A percentile compares a stretch with the other conserved stretches of the same genome.
phyloP scores from a whole-genome alignment of 2,329 filamentous ascomycete species.

The Simplicillium aogashimaense region DNA sequence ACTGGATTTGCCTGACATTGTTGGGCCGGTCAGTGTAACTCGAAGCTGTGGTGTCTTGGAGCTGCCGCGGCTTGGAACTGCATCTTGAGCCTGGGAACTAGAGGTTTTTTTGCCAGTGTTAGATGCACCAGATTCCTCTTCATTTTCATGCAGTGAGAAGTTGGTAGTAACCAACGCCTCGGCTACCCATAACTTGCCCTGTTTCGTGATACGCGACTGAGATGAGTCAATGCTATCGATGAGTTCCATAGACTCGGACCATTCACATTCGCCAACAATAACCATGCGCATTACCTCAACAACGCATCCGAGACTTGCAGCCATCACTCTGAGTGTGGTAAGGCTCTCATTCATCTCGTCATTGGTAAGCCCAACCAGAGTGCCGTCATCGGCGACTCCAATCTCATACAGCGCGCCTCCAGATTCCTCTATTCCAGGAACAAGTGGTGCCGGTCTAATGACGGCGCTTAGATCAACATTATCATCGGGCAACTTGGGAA shows the following conservation, averaged over 20 bases:
- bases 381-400: constrained; percentile 89
- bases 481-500: constrained; percentile 66
- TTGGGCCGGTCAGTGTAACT: constrained; percentile 80
- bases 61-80: constrained; percentile 28
- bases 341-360: constrained; percentile 92
- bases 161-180: constrained; percentile 82
- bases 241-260: constrained; percentile 38
- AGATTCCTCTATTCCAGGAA: constrained; percentile 83
- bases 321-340: constrained; percentile 78
- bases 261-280: constrained; percentile 76
- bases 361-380: constrained; percentile 74
- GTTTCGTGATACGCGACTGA: constrained; percentile 13
- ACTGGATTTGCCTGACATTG: constrained; percentile 86
- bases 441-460: constrained; percentile 43
- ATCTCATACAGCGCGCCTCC: constrained; percentile 93
- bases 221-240: constrained; percentile 15
- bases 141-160: constrained; percentile 28
- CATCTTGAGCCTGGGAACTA: constrained; percentile 3
- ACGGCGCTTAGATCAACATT: constrained; percentile 33
- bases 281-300: constrained; percentile 77
- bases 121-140: constrained; percentile 3
- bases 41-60: constrained; percentile 66
- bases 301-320: constrained; percentile 78
- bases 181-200: constrained; percentile 68
- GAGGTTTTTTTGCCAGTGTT: constrained; percentile 1